A percentile compares a stretch with the other conserved stretches of the same genome.
These are phyloP conservation scores for Penicillium robsamsonii DNA, from an alignment of 495 filamentous ascomycete species.

Conservation along the genomic window DNA sequence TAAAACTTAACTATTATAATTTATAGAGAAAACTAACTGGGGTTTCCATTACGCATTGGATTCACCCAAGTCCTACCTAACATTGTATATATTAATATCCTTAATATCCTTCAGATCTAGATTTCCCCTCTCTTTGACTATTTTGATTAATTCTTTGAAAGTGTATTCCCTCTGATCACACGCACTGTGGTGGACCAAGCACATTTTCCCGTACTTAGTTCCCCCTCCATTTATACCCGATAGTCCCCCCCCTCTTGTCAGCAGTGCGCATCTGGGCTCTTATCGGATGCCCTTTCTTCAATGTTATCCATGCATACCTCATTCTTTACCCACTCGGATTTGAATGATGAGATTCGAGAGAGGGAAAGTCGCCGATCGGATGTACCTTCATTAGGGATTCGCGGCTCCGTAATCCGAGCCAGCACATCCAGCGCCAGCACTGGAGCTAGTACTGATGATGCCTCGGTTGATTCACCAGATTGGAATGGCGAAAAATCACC, in stretches of 20 bases:
- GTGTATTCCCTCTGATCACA: constrained; percentile 13
- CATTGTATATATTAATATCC: neutral
- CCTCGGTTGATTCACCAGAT: constrained; percentile 37
- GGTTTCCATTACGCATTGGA: constrained; percentile 19
- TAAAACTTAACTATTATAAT: neutral
- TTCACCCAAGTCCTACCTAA: constrained; percentile 3
- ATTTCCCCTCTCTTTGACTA: neutral
- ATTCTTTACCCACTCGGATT: constrained; percentile 20
- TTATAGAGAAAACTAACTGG: constrained; percentile 21
- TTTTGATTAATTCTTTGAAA: neutral
- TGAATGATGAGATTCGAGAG: constrained; percentile 18
- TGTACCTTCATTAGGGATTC: constrained; percentile 23
- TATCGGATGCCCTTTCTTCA: constrained; percentile 14
- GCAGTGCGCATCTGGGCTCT: constrained; percentile 3
- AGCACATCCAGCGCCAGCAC: constrained; percentile 38
- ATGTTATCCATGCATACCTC: constrained; percentile 50
- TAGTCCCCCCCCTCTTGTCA: constrained; percentile 5
- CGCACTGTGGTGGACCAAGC: constrained; percentile 8
- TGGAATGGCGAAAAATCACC: constrained; percentile 35
- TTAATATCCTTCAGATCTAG: constrained; percentile 5
- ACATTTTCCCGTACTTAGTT: constrained; percentile 10
- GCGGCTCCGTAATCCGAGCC: constrained; percentile 29
- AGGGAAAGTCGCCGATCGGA: constrained; percentile 22
- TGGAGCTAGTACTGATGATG: constrained; percentile 38
- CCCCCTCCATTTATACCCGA: constrained; percentile 13